These are phyloP conservation scores for Saccharomycopsis vini DNA, from an alignment of 805 yeast genomes.

Conservation along the genomic window DNA sequence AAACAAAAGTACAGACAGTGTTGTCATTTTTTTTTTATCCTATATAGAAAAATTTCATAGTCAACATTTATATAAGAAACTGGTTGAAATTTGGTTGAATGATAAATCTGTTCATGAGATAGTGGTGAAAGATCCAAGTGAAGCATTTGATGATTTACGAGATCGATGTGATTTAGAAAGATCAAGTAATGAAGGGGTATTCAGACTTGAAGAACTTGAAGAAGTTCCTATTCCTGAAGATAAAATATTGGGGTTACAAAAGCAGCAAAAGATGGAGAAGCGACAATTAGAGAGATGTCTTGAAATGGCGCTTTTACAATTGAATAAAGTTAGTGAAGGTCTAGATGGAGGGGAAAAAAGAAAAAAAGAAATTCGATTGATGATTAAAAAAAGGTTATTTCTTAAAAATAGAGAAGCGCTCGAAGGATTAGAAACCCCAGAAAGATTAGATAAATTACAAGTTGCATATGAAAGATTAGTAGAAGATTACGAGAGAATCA, in stretches of 20 bases:
- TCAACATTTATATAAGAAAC: constrained; percentile 45
- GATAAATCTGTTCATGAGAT: constrained; percentile 55
- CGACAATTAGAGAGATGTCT: constrained; percentile 70
- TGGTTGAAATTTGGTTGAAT: constrained; percentile 46
- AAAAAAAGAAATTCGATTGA: constrained; percentile 40
- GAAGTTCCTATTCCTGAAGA: constrained; percentile 20
- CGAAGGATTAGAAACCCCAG: constrained; percentile 50
- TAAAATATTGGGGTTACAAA: constrained; percentile 36
- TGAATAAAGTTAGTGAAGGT: constrained; percentile 9
- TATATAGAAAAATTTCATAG: constrained; percentile 74
- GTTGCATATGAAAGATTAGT: constrained; percentile 62
- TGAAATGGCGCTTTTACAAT: constrained; percentile 61
- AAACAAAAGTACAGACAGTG: too few species aligned
- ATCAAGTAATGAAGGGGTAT: constrained; percentile 29
- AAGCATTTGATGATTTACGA: constrained; percentile 81
- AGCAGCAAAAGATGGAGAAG: constrained; percentile 50
- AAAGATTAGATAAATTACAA: constrained; percentile 62
- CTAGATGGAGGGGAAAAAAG: constrained; percentile 20
- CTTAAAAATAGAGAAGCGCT: constrained; percentile 76
- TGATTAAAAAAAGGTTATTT: constrained; percentile 67
- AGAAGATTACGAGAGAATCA: constrained; percentile 60
- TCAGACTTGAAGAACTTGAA: constrained; percentile 20
- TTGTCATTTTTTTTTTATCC: too few species aligned
- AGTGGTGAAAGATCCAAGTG: constrained; percentile 92
- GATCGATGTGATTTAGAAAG: constrained; percentile 69